Evolutionary conservation across 2,329 filamentous ascomycete species (phyloP), one percentile per base, ranked within the genome.

Genomic region (Parastagonospora avenae): DNA sequence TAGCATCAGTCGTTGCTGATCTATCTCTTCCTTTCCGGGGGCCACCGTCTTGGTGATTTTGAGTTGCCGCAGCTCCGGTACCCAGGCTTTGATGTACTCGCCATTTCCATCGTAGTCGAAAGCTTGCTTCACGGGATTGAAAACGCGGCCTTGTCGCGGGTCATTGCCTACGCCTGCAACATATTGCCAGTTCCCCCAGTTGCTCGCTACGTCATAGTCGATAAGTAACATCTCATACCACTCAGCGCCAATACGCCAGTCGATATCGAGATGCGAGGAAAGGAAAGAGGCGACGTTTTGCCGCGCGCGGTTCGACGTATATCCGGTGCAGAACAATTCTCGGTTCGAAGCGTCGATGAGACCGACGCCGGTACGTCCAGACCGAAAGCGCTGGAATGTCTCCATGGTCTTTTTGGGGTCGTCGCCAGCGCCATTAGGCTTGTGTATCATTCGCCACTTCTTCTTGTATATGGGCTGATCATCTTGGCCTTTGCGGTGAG

Each of bases 101-200:
- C 88, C 90, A 0, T 85, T 75, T 2, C 80, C 80, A 66, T 93
- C 90, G 64, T 93, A 92, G 57, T 92, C 88, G 37, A 89, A 83
- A 0, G 85, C 87, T 68, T 93, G 90, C 70, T 92, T 92, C 42
- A 93, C 85, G 0, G 89, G 89, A 63, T 93, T 93, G 78, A 92
- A 92, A 11, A 89, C 83, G n/a, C 90, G 79, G 0, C 83, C 83
- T 59, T 88, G 83, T 6, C 89, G 77, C 0, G 89, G 90, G 59
- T 93, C 89, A 57, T 92, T 92, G 7, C 90, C 90, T 0, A 93
- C 88, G 0, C 90, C 90, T 0, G 89, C 82, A 0, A 90, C 84
- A 54, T 93, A 93, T 70, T 92, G 89, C 90, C 89, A 92, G 63
- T 91, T 92, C 8, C 85, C 85, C 89, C 89, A 93, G 60, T 92